Evolutionary conservation across 768 basidiomycete species (phyloP), one percentile per base, ranked within the genome.

Genomic region (Panaeolus papilionaceus): DNA sequence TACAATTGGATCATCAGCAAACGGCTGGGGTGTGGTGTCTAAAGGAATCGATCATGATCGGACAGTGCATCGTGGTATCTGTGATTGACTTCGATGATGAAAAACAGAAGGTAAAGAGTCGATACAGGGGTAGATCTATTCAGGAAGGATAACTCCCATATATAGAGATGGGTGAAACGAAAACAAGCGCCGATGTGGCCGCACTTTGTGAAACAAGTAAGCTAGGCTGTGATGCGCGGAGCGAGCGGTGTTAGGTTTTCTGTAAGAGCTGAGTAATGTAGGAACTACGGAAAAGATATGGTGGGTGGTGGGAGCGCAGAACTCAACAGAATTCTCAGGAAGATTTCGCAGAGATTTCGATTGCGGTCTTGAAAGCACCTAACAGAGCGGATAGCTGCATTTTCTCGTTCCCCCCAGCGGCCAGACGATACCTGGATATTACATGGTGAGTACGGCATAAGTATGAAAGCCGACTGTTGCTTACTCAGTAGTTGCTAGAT

Each of bases 401-500:
- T 75, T 95, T 98, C 78, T 99, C 98, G 70, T 82, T 96, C 0
- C 92, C 96, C 0, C 98, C 98, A 0, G 96, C 90, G 1, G 96
- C 95, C 8, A 99, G 79, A 54, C 97, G 89, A 77, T 98, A 91
- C 77, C 97, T 99, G 58, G 23, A 69, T 14, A 26, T 20, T 23
- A 40, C 62, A 14, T 16, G 42, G 61, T 33, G 0, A 39, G 37
- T 42, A 67, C 11, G 44, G 66, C 14, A 38, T 9, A 33, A 40
- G 7, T 51, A 66, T 28, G 51, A 54, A 42, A 16, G 51, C 23
- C 42, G 18, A 54, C 44, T 38, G 44, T 47, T 44, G 83, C 94
- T 75, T 77, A 98, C 96, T 99, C 98, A 64, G 89, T 92, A n/a
- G 91, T 92, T n/a, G 96, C 96, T 23, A 99, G 79, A 70, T 95